Percentiles rank a stretch among this genome's conserved stretches.
phyloP scores from a whole-genome alignment of 768 basidiomycete genomes.

The Omphalotus guepiniiformis region DNA sequence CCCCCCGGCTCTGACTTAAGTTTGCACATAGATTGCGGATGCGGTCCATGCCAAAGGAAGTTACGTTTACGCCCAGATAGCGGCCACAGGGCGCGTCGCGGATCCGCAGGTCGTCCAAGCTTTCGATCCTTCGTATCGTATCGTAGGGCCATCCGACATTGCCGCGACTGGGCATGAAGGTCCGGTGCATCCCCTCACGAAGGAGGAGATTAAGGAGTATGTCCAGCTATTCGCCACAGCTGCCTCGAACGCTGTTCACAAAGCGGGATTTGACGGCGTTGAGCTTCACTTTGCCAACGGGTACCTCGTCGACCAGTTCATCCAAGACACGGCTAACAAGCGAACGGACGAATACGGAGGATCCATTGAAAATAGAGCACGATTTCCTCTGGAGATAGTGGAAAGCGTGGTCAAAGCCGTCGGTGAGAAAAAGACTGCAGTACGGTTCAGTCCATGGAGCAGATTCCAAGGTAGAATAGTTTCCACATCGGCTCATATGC shows the following conservation, averaged over 20 bases:
- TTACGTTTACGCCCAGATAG: constrained; percentile 38
- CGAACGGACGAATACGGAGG: constrained; percentile 51
- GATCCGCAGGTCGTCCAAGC: neutral
- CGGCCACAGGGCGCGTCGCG: constrained; percentile 36
- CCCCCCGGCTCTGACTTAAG: neutral
- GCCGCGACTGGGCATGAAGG: constrained; percentile 14
- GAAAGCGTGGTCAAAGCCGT: constrained; percentile 34
- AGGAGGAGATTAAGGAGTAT: constrained; percentile 32
- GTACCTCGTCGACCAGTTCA: constrained; percentile 38
- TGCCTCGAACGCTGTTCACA: constrained; percentile 34
- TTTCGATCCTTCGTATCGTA: neutral
- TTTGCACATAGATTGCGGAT: constrained; percentile 26
- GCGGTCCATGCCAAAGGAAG: constrained; percentile 38
- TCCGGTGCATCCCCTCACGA: constrained; percentile 26
- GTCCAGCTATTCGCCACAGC: constrained; percentile 34
- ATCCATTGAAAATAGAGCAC: constrained; percentile 38
- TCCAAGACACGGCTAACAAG: constrained; percentile 34
- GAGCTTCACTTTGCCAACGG: constrained; percentile 31
- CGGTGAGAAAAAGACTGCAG: constrained; percentile 36
- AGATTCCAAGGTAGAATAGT: constrained; percentile 17
- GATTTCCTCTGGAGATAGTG: constrained; percentile 40
- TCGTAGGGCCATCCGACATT: constrained; percentile 13
- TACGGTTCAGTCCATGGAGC: constrained; percentile 40
- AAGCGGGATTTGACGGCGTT: constrained; percentile 52
- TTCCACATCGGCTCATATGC: neutral